Base-by-base conservation (phyloP, 2,329 filamentous ascomycete species). In the Pseudocercospora vitis region DNA sequence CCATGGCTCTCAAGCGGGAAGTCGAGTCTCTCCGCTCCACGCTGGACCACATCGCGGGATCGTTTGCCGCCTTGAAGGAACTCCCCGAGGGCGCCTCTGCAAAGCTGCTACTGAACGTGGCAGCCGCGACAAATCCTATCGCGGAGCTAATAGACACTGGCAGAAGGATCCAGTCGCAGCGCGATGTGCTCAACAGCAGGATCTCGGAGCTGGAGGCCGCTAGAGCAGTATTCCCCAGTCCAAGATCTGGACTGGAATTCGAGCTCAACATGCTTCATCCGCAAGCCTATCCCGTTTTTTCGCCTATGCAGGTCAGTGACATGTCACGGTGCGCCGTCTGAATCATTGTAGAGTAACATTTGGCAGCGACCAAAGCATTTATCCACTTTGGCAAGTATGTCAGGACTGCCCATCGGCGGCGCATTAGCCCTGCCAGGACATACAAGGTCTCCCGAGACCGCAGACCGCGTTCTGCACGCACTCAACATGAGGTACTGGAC, bases 1-100 rank as follows among this genome's bases (percentile, higher is more conserved):
- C 21, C 7, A 28, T 46, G 50, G 50, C 50, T 6, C 42, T 53
- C n/a, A 53, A 53, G 31, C 42, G 50, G 11, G 45, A 53, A 23
- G 18, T 48, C 42, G 50, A 47, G 14, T 21, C 26, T 12, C 42
- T 53, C 8, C 8, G 32, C 9, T 42, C 42, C 11, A 53, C 31
- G 14, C 50, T 53, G 3, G 42, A 48, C 11, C 31, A 16, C n/a
- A 32, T 53, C n/a, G 50, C 50, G 1, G 29, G 35, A 39, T 39
- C 42, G 7, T 48, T 53, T 7, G 46, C 50, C 4, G 42, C 50
- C 5, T 24, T 53, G 31, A 39, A 40, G 12, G 50, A 48, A 8
- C 42, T 53, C 7, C 50, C 50, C 8, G 16, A 45, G 6, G 42
- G 46, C 23, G 50, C 29, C 9, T 33, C 42, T 8, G 31, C 44